Evolutionary conservation across 177 flowering plant species (phyloP), one percentile per base, ranked within the genome.

Genomic region (Vitis hybrid): DNA sequence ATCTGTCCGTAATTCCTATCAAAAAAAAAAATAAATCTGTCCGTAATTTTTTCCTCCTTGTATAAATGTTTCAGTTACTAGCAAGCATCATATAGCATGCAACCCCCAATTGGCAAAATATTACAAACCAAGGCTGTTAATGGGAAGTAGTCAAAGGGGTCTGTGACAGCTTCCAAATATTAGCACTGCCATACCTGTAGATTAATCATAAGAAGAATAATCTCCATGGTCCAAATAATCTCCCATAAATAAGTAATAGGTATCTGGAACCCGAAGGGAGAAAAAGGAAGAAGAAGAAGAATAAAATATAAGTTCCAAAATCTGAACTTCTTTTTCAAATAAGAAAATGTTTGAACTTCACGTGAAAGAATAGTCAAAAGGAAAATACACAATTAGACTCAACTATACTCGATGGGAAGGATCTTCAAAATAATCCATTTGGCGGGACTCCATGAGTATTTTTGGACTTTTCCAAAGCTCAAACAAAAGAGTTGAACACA

Each of bases 131-230:
- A 71, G 9, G 90, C 90, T 57, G 90, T 86, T 69, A 86, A 69
- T n/a, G 90, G 90, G 54, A 86, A 83, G 71, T 81, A 86, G 69
- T 86, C 90, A 79, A 86, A 86, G 14, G 85, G 80, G 71, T 85
- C 88, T n/a, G 90, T 86, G 50, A 86, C 44, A 71, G 81, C 79
- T 86, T 86, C 90, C 88, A 86, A 44, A 86, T 83, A 77, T 80
- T 86, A 53, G 88, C 90, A 80, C 81, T 85, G 69, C 88, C 90
- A 79, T 86, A 86, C 81, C 90, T 86, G 77, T 13, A 73, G 58
- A 47, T 56, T 62, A 58, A 67, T 5, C 51, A 64, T 6, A 6
- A 33, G 24, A 28, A 61, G 86, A 85, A 66, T 82, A 85, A 71
- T 82, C 82, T 0, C 87, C 87, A 70, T 85, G 85, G 63, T 84